Conservation (phyloP, 2,329 filamentous ascomycete genomes). For the Nemania bipapillata region DNA sequence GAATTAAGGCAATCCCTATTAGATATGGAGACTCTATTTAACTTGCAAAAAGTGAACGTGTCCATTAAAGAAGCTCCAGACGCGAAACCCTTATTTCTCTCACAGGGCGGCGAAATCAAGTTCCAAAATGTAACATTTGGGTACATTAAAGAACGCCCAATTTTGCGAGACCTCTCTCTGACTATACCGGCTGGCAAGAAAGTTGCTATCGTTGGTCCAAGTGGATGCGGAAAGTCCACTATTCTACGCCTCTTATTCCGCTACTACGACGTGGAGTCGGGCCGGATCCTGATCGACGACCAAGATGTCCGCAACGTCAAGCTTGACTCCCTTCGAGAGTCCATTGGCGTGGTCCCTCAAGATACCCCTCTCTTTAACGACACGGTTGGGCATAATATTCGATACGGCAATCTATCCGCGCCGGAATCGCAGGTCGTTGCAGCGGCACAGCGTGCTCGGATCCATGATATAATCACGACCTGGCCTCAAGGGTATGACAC, state of each 20-base stretch:
- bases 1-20: slow-evolving; percentile 93
- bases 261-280: slow-evolving; percentile 88
- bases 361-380: slow-evolving; percentile 98
- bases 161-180: slow-evolving; percentile 83
- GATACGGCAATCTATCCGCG: slow-evolving; percentile 85
- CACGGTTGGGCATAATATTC: slow-evolving; percentile 94
- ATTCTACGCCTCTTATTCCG: slow-evolving; percentile 90
- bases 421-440: slow-evolving; percentile 76
- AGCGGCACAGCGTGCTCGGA: slow-evolving; percentile 82
- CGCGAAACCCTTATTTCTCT: slow-evolving; percentile 77
- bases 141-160: slow-evolving; percentile 86
- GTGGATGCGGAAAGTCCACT: slow-evolving; percentile 95
- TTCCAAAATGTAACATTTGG: slow-evolving; percentile 97
- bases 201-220: slow-evolving; percentile 92
- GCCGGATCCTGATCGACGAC: slow-evolving; percentile 88
- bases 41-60: slow-evolving; percentile 94
- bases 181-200: slow-evolving; percentile 97
- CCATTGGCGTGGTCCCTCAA: slow-evolving; percentile 95
- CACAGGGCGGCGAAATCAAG: slow-evolving; percentile 84
- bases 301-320: slow-evolving; percentile 88
- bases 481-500: slow-evolving; percentile 91
- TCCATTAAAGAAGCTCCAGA: slow-evolving; percentile 80
- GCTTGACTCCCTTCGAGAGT: slow-evolving; percentile 81
- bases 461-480: slow-evolving; percentile 82
- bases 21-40: slow-evolving; percentile 99